A percentile compares a stretch with the other conserved stretches of the same genome.
These are phyloP conservation scores for Erodium texanum DNA, from an alignment of 441 rosid species.

Conservation along the genomic window DNA sequence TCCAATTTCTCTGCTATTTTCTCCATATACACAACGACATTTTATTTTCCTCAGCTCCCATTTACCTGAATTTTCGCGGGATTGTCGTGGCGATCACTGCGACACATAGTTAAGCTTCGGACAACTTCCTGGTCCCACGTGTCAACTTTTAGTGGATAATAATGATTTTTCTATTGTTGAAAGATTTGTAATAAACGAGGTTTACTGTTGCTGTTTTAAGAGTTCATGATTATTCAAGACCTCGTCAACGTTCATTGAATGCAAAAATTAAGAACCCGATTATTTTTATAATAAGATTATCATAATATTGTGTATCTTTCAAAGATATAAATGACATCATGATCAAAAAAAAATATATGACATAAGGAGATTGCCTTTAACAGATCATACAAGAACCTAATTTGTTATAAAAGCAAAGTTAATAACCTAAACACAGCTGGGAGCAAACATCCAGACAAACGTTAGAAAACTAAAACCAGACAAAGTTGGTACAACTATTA, in stretches of 20 bases:
- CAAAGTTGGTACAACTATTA: too few species aligned
- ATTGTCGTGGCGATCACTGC: background rate
- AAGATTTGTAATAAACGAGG: background rate
- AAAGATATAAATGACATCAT: too few species aligned
- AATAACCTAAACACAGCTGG: too few species aligned
- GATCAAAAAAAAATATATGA: too few species aligned
- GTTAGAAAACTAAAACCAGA: too few species aligned
- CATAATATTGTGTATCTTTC: too few species aligned
- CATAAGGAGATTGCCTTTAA: too few species aligned
- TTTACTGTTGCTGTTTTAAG: background rate
- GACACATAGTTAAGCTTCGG: background rate
- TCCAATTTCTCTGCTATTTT: background rate
- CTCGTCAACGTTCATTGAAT: background rate
- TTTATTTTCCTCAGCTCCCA: background rate
- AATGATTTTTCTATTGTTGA: background rate
- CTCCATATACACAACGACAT: background rate
- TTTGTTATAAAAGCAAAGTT: too few species aligned
- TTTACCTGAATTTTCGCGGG: background rate
- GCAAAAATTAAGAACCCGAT: background rate
- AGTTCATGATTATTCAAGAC: background rate
- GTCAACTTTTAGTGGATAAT: background rate
- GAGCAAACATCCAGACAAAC: too few species aligned
- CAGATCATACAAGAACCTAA: too few species aligned
- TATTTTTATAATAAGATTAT: too few species aligned
- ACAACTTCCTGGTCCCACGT: background rate